phyloP scores from a whole-genome alignment of 208 protist genomes.

The Herpetomonas samuelpessoai region DNA sequence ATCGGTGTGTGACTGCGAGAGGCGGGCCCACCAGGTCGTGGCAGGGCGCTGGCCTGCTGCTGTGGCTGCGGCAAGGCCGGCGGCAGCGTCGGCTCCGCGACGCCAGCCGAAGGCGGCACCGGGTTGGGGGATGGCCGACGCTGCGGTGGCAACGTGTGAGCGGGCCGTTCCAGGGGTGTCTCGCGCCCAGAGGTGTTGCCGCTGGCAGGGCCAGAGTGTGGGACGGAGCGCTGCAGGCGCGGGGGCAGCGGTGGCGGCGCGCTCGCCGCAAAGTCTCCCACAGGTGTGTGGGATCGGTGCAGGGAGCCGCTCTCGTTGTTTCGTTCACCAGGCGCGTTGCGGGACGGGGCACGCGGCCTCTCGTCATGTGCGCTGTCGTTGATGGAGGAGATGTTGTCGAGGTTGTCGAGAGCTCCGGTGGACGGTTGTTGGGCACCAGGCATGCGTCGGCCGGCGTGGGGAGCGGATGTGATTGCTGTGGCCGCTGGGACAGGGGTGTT shows the following conservation, averaged over 20 bases:
- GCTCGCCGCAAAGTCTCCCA: neutral
- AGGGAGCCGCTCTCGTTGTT: neutral
- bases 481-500: neutral
- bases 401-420: neutral
- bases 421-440: neutral
- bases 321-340: no score
- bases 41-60: neutral
- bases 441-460: neutral
- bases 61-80: neutral
- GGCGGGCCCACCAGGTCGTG: neutral
- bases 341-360: no score
- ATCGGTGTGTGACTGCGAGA: no score
- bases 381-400: constrained; percentile 5
- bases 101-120: neutral
- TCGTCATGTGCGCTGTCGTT: neutral
- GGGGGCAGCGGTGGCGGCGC: neutral
- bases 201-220: neutral
- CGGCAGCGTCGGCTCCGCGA: constrained; percentile 2
- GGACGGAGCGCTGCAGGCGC: constrained; percentile 7
- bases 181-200: neutral
- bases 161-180: constrained; percentile 1
- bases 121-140: neutral
- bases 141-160: neutral
- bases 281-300: neutral
- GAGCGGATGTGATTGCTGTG: neutral